Base-by-base conservation (phyloP, 2,329 filamentous ascomycete species). In the Colletotrichum neosansevieriae region DNA sequence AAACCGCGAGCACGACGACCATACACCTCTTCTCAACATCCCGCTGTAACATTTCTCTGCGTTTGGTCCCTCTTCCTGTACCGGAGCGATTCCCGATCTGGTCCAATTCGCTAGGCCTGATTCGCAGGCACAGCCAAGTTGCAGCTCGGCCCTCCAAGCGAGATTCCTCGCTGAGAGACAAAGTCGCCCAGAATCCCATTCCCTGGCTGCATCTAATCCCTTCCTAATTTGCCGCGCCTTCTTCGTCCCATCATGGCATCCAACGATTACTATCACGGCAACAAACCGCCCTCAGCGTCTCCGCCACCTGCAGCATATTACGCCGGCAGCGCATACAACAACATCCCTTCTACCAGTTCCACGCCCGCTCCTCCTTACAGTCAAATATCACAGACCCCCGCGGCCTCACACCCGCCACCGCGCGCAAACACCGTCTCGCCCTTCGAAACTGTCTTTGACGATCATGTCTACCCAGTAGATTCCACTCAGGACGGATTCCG, bases 391-490 rank as follows among this genome's bases (percentile, higher is more conserved):
- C 57, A 57, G 42, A 59, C 70, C 13, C 58, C 54, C 40, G 61
- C 63, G 40, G 63, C 64, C 63, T 62, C 36, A 10, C 60, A 75
- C 53, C 77, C 76, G 32, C 79, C 78, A 57, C 76, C 76, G 38
- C 75, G 78, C 65, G 77, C 77, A 29, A 77, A 76, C 53, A 73
- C 80, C 73, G 74, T 85, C 17, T 86, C 88, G 19, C 89, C 90
- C 10, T 91, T 91, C 75, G 87, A 89, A 62, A 87, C 86, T 54
- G 87, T 89, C 63, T 92, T 92, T 76, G 89, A 91, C 78, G 90
- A 92, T 76, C 83, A 89, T 79, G 84, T 85, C 65, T 91, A 92
- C 75, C 88, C 89, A 63, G 81, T 85, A 58, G 84, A 83, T 74
- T 79, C 83, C n/a, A 74, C 68, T 1, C 70, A 71, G 60, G 60